A percentile compares a stretch with the other conserved stretches of the same genome.
phyloP scores from a whole-genome alignment of 2,329 filamentous ascomycete species.

The Talaromyces sp. region DNA sequence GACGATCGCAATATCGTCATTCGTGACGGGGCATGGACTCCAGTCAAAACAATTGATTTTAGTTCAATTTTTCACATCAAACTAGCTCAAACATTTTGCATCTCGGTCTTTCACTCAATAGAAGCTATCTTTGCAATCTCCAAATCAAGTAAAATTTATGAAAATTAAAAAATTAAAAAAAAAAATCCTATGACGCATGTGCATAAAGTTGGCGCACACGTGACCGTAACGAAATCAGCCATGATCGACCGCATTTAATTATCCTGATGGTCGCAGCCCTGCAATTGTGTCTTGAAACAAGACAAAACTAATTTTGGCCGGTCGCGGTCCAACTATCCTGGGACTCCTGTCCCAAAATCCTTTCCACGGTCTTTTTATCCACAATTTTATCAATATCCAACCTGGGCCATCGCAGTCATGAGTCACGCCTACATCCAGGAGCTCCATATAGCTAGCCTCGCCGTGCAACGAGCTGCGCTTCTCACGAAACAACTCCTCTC shows the following conservation, averaged over 20 bases:
- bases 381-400: not conserved
- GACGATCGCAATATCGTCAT: constrained; percentile 1
- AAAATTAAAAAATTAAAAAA: too few species aligned
- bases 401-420: constrained; percentile 23
- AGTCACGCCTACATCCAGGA: constrained; percentile 37
- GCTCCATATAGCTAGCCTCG: constrained; percentile 42
- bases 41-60: constrained; percentile 1
- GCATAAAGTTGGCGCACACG: too few species aligned
- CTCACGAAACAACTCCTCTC: constrained; percentile 60
- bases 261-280: not conserved
- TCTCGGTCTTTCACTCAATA: not conserved
- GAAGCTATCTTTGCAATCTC: too few species aligned
- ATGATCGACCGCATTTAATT: not conserved
- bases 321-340: not conserved
- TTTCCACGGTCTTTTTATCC: not conserved
- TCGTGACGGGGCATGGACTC: not conserved
- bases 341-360: not conserved
- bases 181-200: too few species aligned
- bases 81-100: not conserved
- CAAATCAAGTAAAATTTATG: not conserved
- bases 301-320: not conserved
- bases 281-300: not conserved
- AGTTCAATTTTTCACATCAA: not conserved
- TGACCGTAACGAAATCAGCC: not conserved
- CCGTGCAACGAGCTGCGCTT: constrained; percentile 59